Base-by-base conservation (phyloP, 306 rosid species). In the Cucurbita moschata region DNA sequence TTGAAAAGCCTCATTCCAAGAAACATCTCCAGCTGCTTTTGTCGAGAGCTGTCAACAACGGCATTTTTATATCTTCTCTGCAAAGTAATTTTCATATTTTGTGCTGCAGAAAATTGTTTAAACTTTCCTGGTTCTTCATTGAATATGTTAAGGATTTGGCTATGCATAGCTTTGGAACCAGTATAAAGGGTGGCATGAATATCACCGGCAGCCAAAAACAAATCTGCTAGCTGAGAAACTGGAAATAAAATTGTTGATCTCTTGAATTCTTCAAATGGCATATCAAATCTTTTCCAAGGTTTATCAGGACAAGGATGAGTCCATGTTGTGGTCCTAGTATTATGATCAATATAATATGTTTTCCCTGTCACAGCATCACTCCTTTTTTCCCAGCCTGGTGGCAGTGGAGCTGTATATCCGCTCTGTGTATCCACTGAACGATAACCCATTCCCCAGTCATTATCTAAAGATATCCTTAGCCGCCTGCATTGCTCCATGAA, bases 321-420 rank as follows among this genome's bases (percentile, higher is more conserved):
- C 99, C 99, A 95, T 76, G 96, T 91, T 75, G 97, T 95, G 61
- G 99, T 91, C 88, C 95, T 88, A 55, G 99, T 95, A 81, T 95
- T 95, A 76, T 91, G 99, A 76, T 95, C 99, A 43, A 95, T 91
- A 85, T 9, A 95, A 85, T 83, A 95, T 40, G 88, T 77, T 83
- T 95, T 95, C 63, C 96, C 99, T 0, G 96, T 91, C 77, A 91
- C 96, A 21, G 97, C 87, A 85, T 95, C 99, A 35, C 91, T 88
- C 78, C 91, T 86, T 86, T 95, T 95, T 80, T 95, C 99, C 99
- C 99, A 95, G 73, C 99, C 99, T 13, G 97, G 97, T 75, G 97
- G 99, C 80, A 95, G 77, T 65, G 97, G 99, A 84, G 99, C 96
- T 73, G 49, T 84, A 83, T 95, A 88, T 79, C 90, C 97, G 61